A percentile compares a stretch with the other conserved stretches of the same genome.
These are phyloP conservation scores for Podosphaera fusca DNA, from an alignment of 2,329 filamentous ascomycete species.

Conservation along the genomic window DNA sequence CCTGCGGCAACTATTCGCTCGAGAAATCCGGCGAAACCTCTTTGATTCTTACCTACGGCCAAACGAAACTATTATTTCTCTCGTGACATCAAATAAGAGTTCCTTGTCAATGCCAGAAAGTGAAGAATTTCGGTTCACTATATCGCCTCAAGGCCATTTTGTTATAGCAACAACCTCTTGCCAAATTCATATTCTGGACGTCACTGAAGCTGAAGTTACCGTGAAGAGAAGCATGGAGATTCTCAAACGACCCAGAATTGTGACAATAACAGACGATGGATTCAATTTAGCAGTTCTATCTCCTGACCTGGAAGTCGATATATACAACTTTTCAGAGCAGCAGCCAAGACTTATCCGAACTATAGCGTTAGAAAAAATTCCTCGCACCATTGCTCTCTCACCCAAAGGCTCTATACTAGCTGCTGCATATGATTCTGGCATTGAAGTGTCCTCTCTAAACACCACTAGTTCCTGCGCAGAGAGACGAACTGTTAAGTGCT, in stretches of 20 bases:
- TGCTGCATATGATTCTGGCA: constrained; percentile 67
- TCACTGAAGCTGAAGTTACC: constrained; percentile 31
- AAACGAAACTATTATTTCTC: constrained; percentile 45
- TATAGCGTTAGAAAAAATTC: constrained; percentile 55
- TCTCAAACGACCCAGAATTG: constrained; percentile 47
- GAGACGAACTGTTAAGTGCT: constrained; percentile 55
- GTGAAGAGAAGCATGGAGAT: constrained; percentile 65
- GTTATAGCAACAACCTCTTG: constrained; percentile 70
- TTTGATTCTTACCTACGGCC: constrained; percentile 57
- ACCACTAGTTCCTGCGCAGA: constrained; percentile 40
- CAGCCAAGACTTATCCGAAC: constrained; percentile 51
- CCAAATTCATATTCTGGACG: constrained; percentile 56
- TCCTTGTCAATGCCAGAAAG: constrained; percentile 61
- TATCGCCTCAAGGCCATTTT: constrained; percentile 52
- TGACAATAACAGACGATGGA: constrained; percentile 60
- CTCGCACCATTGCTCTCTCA: constrained; percentile 57
- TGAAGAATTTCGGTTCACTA: constrained; percentile 65
- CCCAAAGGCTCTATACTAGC: constrained; percentile 64
- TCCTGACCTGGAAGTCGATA: constrained; percentile 59
- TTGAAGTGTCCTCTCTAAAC: constrained; percentile 61
- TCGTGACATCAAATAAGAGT: constrained; percentile 66
- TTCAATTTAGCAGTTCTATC: constrained; percentile 57
- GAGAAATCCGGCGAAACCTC: constrained; percentile 51
- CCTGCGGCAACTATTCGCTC: constrained; percentile 42
- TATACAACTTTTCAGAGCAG: constrained; percentile 47